Base-by-base conservation (phyloP, 2,329 filamentous ascomycete species). In the Fusarium redolens region DNA sequence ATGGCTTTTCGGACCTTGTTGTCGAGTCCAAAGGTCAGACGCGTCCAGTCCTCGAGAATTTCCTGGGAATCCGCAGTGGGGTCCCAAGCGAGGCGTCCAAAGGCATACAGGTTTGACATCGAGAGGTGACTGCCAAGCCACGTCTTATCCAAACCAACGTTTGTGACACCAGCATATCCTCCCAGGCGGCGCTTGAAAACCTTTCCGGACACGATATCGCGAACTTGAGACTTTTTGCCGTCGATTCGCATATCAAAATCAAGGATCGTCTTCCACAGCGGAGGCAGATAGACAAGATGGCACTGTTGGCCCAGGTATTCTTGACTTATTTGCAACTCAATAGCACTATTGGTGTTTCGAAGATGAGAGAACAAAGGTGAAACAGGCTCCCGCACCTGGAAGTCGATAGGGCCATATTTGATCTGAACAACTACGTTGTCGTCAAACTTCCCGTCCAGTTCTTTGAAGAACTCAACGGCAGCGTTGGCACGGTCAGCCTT, bases 361-460 rank as follows among this genome's bases (percentile, higher is more conserved):
- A 88, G 76, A 56, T 86, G 82, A 2, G 86, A 86, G 69, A 93
- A 92, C 2, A 94, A 81, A 1, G 92, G 91, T 7, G 89, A 92
- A 3, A 86, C 81, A 3, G 92, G 89, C 78, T 93, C 92, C 40
- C 92, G 87, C 15, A 93, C 90, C 75, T 93, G 92, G 79, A 93
- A 93, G 77, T 93, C 92, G 66, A 93, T 93, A 0, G 92, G 91
- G 0, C 92, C 92, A 69, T 91, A 92, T 79, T 93, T 94, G 80
- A 93, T 90, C 77, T 94, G 92, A 5, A 93, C 85, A 0, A 93
- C 85, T 0, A 93, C 91, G 51, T 93, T 93, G 50, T 91, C 89
- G 28, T 91, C 89, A 63, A 93, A 93, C 66, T 90, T 79, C 9
- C 85, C 87, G 74, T 93, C 92, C 0, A 93, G 85, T 1, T 85